Evolutionary conservation across 208 protist genomes (phyloP), one percentile per base, ranked within the genome.

Genomic region (Acanthamoeba lenticulata): DNA sequence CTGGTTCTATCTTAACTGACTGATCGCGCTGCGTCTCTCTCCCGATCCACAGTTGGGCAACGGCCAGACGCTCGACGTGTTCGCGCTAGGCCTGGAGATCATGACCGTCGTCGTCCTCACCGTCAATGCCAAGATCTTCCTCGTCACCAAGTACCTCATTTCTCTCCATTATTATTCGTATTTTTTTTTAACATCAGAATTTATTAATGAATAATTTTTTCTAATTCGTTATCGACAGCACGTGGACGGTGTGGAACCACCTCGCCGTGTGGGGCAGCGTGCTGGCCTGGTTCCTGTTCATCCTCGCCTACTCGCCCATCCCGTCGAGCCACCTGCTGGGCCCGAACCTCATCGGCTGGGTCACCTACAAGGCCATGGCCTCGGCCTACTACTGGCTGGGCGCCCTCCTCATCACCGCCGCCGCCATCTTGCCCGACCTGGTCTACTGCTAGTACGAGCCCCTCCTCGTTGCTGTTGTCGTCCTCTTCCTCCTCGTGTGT

Each of bases 161-260:
- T 21, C 38, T 21, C 38, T 77, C 6, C 38, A 3, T 27, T 4
- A 38, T 27, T 77, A 24, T 36, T 24, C 67, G 38, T 27, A 29
- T 4, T 77, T 7, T 38, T 44, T n/a, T 77, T 29, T 44, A 13
- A 77, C 38, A 9, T 4, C 19, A 2, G 19, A 34, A 9, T 19
- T 79, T 45, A 2, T 36, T 79, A 15, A 42, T 79, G 6, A 5
- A 49, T 19, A 49, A 69, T 9, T 34, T 3, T 9, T 27, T 79
- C 36, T 17, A 38, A 69, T 36, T 11, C 9, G 0, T 15, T 21
- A 69, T 29, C 42, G 13, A n/a, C 32, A 88, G 79, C 45, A 88
- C 79, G 1, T 88, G 79, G 79, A 88, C 79, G 27, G 32, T 55
- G 11, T 88, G 47, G 45, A 88, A 88, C n/a, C 79, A 88, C 47